A percentile compares a stretch with the other conserved stretches of the same genome.
These are phyloP conservation scores for Metarhizium album DNA, from an alignment of 2,329 filamentous ascomycete genomes.

Conservation along the genomic window DNA sequence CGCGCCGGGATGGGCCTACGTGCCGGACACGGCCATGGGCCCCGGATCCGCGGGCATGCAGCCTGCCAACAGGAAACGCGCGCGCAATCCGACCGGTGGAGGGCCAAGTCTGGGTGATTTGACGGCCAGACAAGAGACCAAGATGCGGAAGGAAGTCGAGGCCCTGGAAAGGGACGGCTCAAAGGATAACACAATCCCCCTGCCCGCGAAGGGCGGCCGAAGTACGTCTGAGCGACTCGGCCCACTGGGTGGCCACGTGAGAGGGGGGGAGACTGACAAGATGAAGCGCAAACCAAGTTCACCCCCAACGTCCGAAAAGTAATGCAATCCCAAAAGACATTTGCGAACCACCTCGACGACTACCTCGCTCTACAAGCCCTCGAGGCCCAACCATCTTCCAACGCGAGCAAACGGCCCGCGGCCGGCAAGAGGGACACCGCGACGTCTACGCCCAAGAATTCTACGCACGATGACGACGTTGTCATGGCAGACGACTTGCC, in stretches of 20 bases:
- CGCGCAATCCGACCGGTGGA: conserved; percentile 43
- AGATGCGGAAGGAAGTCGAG: conserved; percentile 69
- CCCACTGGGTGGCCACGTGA: no score
- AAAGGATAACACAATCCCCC: conserved; percentile 58
- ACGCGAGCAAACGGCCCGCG: conserved; percentile 16
- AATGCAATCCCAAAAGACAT: conserved; percentile 70
- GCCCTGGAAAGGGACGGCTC: conserved; percentile 74
- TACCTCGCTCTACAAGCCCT: conserved; percentile 54
- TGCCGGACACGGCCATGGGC: conserved; percentile 60
- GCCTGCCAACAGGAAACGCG: conserved; percentile 59
- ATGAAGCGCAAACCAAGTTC: conserved; percentile 41
- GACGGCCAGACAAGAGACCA: conserved; percentile 71
- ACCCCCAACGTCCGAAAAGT: conserved; percentile 66
- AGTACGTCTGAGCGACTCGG: conserved; percentile 17
- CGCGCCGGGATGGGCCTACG: conserved; percentile 87
- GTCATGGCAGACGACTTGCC: conserved; percentile 17
- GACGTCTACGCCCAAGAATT: conserved; percentile 9
- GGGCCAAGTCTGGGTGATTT: conserved; percentile 49
- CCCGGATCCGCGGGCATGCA: conserved; percentile 39
- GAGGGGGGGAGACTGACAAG: not conserved
- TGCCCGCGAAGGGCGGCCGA: conserved; percentile 45
- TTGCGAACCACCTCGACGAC: conserved; percentile 73
- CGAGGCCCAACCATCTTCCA: conserved; percentile 22
- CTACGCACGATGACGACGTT: conserved; percentile 14
- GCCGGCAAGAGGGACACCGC: conserved; percentile 16